phyloP scores from a whole-genome alignment of 2,329 filamentous ascomycete genomes.

The Trematosphaeria pertusa region DNA sequence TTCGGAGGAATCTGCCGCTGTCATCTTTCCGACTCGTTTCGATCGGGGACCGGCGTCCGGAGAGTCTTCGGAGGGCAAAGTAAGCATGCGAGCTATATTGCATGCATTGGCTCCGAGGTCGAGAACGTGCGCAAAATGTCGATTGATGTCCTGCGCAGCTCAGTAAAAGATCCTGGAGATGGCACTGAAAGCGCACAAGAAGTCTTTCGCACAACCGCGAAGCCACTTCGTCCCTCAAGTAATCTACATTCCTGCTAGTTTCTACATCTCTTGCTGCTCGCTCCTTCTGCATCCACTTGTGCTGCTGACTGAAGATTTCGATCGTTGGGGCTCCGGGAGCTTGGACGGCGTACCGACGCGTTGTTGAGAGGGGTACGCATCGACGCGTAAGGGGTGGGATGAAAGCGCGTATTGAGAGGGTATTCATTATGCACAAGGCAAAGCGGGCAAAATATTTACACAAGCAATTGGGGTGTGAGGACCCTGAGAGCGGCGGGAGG shows the following conservation, averaged over 20 bases:
- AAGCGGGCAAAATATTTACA: neutral
- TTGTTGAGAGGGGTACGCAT: constrained; percentile 28
- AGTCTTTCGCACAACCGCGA: constrained; percentile 82
- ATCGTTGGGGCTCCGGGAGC: constrained; percentile 77
- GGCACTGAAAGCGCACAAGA: constrained; percentile 61
- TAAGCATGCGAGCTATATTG: constrained; percentile 86
- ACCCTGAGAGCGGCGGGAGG: no score
- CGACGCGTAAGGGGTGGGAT: constrained; percentile 42
- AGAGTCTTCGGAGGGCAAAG: constrained; percentile 64
- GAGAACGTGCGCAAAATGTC: constrained; percentile 81
- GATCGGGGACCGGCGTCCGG: constrained; percentile 72
- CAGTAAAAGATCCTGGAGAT: constrained; percentile 10
- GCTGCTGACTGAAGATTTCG: constrained; percentile 87
- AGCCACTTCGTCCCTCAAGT: constrained; percentile 92
- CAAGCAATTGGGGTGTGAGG: constrained; percentile 3
- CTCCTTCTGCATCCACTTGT: constrained; percentile 92
- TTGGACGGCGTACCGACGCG: constrained; percentile 76
- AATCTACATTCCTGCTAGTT: constrained; percentile 81
- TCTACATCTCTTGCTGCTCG: constrained; percentile 75
- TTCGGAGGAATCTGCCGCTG: constrained; percentile 82
- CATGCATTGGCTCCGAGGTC: constrained; percentile 96
- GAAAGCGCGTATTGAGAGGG: constrained; percentile 43
- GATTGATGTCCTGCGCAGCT: constrained; percentile 81
- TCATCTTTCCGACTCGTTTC: constrained; percentile 74
- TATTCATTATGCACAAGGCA: constrained; percentile 33